These are phyloP conservation scores for Cladophialophora psammophila DNA, from an alignment of 2,329 filamentous ascomycete genomes.

Conservation along the genomic window DNA sequence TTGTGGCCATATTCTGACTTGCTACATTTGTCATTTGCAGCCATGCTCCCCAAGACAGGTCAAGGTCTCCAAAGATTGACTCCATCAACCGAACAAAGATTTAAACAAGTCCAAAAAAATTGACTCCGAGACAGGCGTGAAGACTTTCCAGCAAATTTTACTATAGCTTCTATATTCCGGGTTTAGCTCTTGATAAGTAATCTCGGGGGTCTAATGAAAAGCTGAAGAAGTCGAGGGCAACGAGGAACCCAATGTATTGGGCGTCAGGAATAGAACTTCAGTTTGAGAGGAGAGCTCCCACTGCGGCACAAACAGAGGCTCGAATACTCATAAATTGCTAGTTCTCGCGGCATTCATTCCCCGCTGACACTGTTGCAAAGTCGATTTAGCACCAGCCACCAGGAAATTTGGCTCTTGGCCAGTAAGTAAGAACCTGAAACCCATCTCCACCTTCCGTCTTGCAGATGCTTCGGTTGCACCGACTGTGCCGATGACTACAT, in stretches of 20 bases:
- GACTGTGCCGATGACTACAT: constrained; percentile 11
- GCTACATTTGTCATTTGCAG: not conserved
- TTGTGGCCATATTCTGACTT: constrained; percentile 50
- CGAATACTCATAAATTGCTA: not conserved
- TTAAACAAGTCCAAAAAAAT: no score
- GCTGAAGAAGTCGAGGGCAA: no score
- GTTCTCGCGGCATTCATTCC: not conserved
- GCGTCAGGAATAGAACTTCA: no score
- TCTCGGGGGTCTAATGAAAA: no score
- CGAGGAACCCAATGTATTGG: no score
- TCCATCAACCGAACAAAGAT: no score
- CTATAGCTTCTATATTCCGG: no score
- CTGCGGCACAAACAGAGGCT: not conserved
- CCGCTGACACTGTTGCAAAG: constrained; percentile 1
- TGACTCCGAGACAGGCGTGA: no score
- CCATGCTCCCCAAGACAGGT: not conserved
- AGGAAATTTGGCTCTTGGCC: constrained; percentile 15
- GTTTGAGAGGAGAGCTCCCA: not conserved
- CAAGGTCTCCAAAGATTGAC: no score
- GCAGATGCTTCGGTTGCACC: constrained; percentile 10
- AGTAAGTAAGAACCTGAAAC: constrained; percentile 11
- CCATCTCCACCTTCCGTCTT: constrained; percentile 16
- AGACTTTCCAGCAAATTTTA: no score
- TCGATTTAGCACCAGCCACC: not conserved
- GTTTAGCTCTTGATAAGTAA: no score